Conservation (phyloP, 768 basidiomycete species). For the Coprinellus aureogranulatus region DNA sequence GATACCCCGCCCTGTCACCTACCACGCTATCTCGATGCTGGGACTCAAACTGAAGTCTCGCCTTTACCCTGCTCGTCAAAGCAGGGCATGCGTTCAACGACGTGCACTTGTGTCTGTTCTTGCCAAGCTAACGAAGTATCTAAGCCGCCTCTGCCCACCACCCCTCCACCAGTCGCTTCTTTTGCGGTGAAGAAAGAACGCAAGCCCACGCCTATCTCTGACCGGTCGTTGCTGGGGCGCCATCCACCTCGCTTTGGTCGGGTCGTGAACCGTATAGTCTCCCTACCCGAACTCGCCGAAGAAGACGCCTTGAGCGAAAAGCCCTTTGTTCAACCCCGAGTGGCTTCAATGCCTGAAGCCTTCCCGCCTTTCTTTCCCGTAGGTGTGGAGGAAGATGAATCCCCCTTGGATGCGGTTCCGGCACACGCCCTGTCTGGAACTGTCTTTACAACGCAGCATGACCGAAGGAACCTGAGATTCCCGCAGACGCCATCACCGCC, state of each 20-base stretch:
- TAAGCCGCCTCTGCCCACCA: background rate
- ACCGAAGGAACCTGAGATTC: background rate
- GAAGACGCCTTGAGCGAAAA: background rate
- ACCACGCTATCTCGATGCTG: background rate
- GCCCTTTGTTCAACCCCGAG: slow-evolving; percentile 4
- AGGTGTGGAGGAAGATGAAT: background rate
- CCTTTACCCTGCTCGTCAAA: background rate
- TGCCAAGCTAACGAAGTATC: background rate
- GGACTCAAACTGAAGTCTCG: slow-evolving; percentile 2
- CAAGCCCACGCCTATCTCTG: background rate
- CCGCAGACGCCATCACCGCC: background rate
- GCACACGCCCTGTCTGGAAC: background rate
- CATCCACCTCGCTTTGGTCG: slow-evolving; percentile 1
- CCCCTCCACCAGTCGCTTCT: background rate
- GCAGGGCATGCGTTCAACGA: background rate
- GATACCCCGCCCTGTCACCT: background rate
- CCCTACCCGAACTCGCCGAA: slow-evolving; percentile 8
- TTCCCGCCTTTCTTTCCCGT: background rate
- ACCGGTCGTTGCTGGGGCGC: background rate
- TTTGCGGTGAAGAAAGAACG: too few relatives aligned
- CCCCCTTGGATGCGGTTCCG: background rate
- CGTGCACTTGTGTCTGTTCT: background rate
- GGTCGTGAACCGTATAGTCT: slow-evolving; percentile 3
- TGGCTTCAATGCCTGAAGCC: slow-evolving; percentile 7
- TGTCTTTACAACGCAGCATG: background rate